Base-by-base conservation (phyloP, 768 basidiomycete genomes). In the Leccinellum luteum region DNA sequence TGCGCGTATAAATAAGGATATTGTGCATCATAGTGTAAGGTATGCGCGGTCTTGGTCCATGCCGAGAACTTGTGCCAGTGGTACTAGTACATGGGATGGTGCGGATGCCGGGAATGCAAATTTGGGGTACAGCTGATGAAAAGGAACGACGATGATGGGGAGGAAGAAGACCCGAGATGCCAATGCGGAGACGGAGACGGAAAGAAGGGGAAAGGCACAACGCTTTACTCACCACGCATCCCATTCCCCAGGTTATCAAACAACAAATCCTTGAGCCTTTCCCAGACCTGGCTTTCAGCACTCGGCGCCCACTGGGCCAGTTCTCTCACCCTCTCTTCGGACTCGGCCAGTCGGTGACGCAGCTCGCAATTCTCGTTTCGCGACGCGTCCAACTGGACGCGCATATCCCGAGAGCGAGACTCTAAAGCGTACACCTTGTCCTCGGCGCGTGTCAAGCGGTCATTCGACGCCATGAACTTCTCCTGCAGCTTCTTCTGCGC, bases 181-280 rank as follows among this genome's bases (percentile, higher is more conserved):
- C 21, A 56, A 60, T 56, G 35, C 48, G 50, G 28, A 60, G 41
- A 55, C 34, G 27, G 48, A n/a, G n/a, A n/a, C n/a, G n/a, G n/a
- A n/a, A 52, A 31, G 27, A 12, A 48, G 7, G 14, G 4, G 27
- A n/a, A 31, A 32, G 44, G 28, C 48, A 50, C 30, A 48, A 19
- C 48, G 19, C 45, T 50, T 66, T 48, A 70, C 66, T 55, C 69
- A 62, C 61, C 60, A 12, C 58, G 66, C 30, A 57, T 15, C 48
- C 59, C 52, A 13, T 57, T 57, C 9, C 60, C 61, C 34, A 73
- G 47, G 23, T 66, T 67, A 49, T 73, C 67, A 59, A 67, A 68
- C 19, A 71, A 56, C 59, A 71, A 52, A 56, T 68, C 69, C 51
- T 65, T 73, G 58, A 71, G 52, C 55, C 55, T 65, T 47, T 60